Percentiles rank a stretch among this genome's conserved stretches.
Conservation (phyloP, 495 filamentous ascomycete genomes). For the Hyaloscypha bicolor region DNA sequence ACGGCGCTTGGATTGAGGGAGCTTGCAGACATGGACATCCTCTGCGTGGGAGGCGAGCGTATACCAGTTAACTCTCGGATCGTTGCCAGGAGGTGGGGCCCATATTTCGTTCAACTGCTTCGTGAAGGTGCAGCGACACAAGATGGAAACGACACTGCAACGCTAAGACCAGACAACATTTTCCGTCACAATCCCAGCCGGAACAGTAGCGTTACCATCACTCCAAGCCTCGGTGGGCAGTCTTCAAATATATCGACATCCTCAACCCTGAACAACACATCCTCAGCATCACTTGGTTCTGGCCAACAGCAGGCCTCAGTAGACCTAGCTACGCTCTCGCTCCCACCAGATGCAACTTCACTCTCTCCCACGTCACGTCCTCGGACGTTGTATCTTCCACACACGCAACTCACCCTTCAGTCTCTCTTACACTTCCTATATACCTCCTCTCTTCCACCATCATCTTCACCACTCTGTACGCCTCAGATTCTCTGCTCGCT, state of each 20-base stretch:
- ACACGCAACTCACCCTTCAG: conserved; percentile 84
- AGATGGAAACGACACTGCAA: conserved; percentile 42
- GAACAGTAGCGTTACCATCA: conserved; percentile 85
- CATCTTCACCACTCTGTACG: conserved; percentile 77
- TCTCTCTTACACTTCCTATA: conserved; percentile 91
- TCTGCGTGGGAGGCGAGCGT: conserved; percentile 85
- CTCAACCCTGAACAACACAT: conserved; percentile 51
- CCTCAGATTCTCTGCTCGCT: conserved; percentile 95
- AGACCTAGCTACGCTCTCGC: conserved; percentile 45
- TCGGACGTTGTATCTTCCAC: conserved; percentile 87
- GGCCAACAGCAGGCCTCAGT: conserved; percentile 33
- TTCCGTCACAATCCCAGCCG: conserved; percentile 50
- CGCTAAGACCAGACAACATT: conserved; percentile 29
- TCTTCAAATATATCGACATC: conserved; percentile 55
- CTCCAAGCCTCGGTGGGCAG: conserved; percentile 62
- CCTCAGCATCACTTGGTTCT: conserved; percentile 36
- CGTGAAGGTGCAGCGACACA: conserved; percentile 68
- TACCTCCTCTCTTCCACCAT: conserved; percentile 80
- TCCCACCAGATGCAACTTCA: conserved; percentile 43
- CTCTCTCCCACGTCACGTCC: conserved; percentile 74
- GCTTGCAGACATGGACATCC: conserved; percentile 94
- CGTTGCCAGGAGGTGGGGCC: conserved; percentile 86
- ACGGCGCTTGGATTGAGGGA: conserved; percentile 77
- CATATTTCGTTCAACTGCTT: conserved; percentile 89
- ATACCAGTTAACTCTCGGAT: conserved; percentile 93